Conservation (phyloP, 805 yeast genomes). For the Blastobotrys attinorum region DNA sequence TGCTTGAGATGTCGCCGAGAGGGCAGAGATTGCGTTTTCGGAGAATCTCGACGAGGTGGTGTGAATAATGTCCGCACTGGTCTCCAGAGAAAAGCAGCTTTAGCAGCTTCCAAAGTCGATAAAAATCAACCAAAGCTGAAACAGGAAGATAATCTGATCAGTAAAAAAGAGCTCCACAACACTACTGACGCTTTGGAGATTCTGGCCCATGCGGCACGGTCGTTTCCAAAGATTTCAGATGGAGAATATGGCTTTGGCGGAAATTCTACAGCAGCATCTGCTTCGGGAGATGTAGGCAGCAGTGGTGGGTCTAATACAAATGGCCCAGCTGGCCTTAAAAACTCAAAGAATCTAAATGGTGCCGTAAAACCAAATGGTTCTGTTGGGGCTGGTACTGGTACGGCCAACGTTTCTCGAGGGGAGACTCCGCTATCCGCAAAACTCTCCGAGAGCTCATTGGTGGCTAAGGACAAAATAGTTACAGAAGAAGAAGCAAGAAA, state of each 20-base stretch:
- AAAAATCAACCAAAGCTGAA: slow-evolving; percentile 33
- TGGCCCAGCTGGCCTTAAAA: too few relatives aligned
- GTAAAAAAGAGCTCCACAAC: slow-evolving; percentile 27
- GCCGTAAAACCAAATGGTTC: neutral
- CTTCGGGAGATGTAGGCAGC: neutral
- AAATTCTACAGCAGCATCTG: neutral
- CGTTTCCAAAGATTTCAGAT: slow-evolving; percentile 28
- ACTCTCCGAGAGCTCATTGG: slow-evolving; percentile 58
- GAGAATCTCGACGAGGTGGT: slow-evolving; percentile 51
- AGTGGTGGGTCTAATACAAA: slow-evolving; percentile 1
- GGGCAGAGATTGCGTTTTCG: slow-evolving; percentile 68
- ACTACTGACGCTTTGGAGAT: slow-evolving; percentile 33
- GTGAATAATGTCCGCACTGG: slow-evolving; percentile 32
- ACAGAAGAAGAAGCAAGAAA: slow-evolving; percentile 36
- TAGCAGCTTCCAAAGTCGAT: neutral
- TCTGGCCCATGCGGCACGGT: slow-evolving; percentile 31
- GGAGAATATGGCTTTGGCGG: neutral
- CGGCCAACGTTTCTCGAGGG: neutral
- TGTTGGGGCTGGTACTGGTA: slow-evolving; percentile 4
- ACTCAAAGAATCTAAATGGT: too few relatives aligned
- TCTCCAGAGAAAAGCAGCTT: neutral
- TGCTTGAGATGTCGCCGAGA: slow-evolving; percentile 83
- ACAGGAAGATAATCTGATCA: slow-evolving; percentile 24
- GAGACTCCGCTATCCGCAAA: slow-evolving; percentile 4
- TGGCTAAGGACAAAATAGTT: slow-evolving; percentile 43